These are phyloP conservation scores for Pythium grandisporangium DNA, from an alignment of 352 stramenopile species.

Conservation along the genomic window DNA sequence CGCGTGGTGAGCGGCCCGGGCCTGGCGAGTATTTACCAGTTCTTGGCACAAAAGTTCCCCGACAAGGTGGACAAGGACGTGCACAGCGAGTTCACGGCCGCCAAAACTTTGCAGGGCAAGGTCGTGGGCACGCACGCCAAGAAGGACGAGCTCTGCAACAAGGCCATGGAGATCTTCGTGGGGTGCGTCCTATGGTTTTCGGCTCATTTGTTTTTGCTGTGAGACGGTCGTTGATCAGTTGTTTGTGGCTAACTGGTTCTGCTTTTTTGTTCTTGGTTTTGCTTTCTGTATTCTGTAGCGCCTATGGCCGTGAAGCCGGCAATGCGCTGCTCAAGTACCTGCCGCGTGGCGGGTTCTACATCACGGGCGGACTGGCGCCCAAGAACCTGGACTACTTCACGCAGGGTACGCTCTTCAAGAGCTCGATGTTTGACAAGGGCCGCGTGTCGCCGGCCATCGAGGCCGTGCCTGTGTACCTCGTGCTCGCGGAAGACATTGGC, in stretches of 20 bases:
- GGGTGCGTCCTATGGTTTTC: slow-evolving; percentile 31
- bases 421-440: slow-evolving; percentile 84
- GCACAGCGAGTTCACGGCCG: slow-evolving; percentile 46
- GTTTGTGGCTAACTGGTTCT: too few relatives aligned
- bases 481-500: slow-evolving; percentile 87
- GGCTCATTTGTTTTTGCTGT: not conserved
- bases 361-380: slow-evolving; percentile 93
- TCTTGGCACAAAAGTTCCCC: slow-evolving; percentile 88
- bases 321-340: slow-evolving; percentile 94
- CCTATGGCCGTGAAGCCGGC: slow-evolving; percentile 93
- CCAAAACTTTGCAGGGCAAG: slow-evolving; percentile 67
- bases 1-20: slow-evolving; percentile 93
- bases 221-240: too few relatives aligned
- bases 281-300: slow-evolving; percentile 17
- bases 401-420: slow-evolving; percentile 68
- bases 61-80: slow-evolving; percentile 79
- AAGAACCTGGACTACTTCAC: slow-evolving; percentile 96
- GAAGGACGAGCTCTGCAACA: slow-evolving; percentile 68
- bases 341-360: slow-evolving; percentile 94
- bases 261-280: too few relatives aligned
- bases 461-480: slow-evolving; percentile 80
- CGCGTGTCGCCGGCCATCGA: slow-evolving; percentile 73
- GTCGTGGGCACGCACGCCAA: slow-evolving; percentile 87
- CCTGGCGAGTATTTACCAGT: slow-evolving; percentile 95
- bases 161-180: slow-evolving; percentile 93